These are phyloP conservation scores for Echinosphaeria canescens DNA, from an alignment of 2,329 filamentous ascomycete species.

Conservation along the genomic window DNA sequence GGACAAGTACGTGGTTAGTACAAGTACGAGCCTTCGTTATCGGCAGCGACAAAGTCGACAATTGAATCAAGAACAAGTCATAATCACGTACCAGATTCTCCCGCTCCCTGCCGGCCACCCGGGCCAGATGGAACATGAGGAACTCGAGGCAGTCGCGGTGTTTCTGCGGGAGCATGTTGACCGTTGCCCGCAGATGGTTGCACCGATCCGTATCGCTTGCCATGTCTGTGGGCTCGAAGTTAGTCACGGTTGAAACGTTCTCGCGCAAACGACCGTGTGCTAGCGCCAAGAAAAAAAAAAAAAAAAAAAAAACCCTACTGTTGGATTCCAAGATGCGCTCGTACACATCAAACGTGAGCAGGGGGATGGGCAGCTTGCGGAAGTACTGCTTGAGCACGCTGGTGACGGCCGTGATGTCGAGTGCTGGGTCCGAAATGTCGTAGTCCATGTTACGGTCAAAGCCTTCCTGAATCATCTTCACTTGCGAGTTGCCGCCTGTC, in stretches of 20 bases:
- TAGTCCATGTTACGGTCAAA: conserved; percentile 75
- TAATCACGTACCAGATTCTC: conserved; percentile 61
- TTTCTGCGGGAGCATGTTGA: conserved; percentile 58
- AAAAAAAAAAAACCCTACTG: conserved; percentile 23
- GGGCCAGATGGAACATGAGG: conserved; percentile 76
- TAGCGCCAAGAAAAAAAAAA: no score
- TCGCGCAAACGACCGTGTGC: no score
- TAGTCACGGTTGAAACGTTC: no score
- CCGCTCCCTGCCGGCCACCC: conserved; percentile 62
- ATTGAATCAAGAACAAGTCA: no score
- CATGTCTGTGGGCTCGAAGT: conserved; percentile 25
- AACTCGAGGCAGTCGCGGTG: conserved; percentile 87
- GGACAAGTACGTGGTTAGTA: conserved; percentile 3
- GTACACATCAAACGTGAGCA: conserved; percentile 86
- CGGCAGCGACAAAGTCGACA: no score
- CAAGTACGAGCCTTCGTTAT: no score
- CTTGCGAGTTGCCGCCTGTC: conserved; percentile 79
- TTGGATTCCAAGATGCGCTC: conserved; percentile 70
- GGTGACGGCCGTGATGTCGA: conserved; percentile 93
- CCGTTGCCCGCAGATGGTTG: conserved; percentile 46
- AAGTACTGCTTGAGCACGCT: conserved; percentile 96
- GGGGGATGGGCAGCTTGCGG: conserved; percentile 69
- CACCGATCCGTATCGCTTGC: conserved; percentile 45
- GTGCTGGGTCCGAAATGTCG: conserved; percentile 80
- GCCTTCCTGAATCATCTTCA: conserved; percentile 75